Conservation (phyloP, 1,139 yeast genomes). For the Candida albicans region DNA sequence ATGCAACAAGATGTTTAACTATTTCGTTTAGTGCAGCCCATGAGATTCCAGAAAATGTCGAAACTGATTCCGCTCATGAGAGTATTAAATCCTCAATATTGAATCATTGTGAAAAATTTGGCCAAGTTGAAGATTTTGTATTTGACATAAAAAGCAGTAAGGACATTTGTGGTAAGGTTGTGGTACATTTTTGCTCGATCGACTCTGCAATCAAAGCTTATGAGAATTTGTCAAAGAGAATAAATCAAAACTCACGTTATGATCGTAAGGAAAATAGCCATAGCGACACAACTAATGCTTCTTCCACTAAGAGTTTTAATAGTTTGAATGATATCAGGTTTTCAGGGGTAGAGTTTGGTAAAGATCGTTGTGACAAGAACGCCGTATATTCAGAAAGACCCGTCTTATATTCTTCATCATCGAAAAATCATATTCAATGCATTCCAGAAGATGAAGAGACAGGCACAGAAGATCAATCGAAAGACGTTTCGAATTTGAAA, state of each 20-base stretch:
- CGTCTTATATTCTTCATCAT: neutral
- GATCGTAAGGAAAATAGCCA: no score
- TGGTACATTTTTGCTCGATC: constrained; percentile 41
- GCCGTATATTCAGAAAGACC: constrained; percentile 10
- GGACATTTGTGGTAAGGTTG: constrained; percentile 15
- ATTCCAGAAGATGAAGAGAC: constrained; percentile 11
- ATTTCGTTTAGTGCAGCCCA: constrained; percentile 19
- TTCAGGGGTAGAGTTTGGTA: constrained; percentile 24
- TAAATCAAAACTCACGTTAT: constrained; percentile 7
- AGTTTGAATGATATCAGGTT: constrained; percentile 18
- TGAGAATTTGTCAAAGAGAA: constrained; percentile 30
- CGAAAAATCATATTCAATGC: constrained; percentile 4
- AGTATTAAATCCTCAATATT: constrained; percentile 14
- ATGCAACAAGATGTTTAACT: constrained; percentile 40
- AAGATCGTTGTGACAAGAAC: constrained; percentile 41
- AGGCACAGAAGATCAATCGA: constrained; percentile 12
- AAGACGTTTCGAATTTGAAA: constrained; percentile 12
- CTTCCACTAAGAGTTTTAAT: neutral
- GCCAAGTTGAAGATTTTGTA: constrained; percentile 36
- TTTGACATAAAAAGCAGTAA: constrained; percentile 6
- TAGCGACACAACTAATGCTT: no score
- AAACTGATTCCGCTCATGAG: constrained; percentile 2
- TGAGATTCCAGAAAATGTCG: constrained; percentile 7
- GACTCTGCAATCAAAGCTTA: constrained; percentile 42
- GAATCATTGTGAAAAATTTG: constrained; percentile 31